Evolutionary conservation across 495 filamentous ascomycete species (phyloP), one percentile per base, ranked within the genome.

Genomic region (Neurospora tetrasperma): DNA sequence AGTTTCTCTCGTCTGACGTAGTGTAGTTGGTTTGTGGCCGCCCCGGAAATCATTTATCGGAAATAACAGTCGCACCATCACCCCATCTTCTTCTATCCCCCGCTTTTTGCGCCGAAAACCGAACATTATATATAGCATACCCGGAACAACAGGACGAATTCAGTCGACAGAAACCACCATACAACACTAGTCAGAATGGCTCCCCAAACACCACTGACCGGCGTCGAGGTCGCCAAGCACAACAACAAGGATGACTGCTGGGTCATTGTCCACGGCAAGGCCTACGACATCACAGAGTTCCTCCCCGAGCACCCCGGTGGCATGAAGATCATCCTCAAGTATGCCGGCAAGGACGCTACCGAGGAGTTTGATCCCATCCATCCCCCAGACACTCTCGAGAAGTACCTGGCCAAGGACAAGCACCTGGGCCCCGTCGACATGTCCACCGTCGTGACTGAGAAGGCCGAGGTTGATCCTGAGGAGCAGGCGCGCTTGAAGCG

Each of bases 391-490:
- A 93, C 90, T 5, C 85, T 93, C 39, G 90, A 93, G 76, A 92
- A 90, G 78, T 97, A 92, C 80, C 89, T 97, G 42, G 91, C 94
- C 79, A 85, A 88, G 74, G 91, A 89, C 66, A 96, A 96, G 82
- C 95, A 98, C 80, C 82, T 97, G n/a, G 95, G 95, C 7, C 86
- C 90, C 69, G 94, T 98, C 16, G 93, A 97, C 81, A 95, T 97
- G 94, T 78, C 81, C 31, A 97, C 94, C 0, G 93, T 97, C 9
- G 85, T 90, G 76, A 83, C 87, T 70, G 90, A 94, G 74, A 87
- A 89, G 78, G 90, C 91, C 76, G 85, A 84, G 38, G 85, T 87
- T 39, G 90, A 92, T 66, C 93, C 93, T 0, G 93, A 94, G 70
- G 95, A 98, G 80, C 82, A 82, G 9, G 93, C 87, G 69, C 88